These are phyloP conservation scores for Aspergillus fischeri DNA, from an alignment of 2,329 filamentous ascomycete species.

Conservation along the genomic window DNA sequence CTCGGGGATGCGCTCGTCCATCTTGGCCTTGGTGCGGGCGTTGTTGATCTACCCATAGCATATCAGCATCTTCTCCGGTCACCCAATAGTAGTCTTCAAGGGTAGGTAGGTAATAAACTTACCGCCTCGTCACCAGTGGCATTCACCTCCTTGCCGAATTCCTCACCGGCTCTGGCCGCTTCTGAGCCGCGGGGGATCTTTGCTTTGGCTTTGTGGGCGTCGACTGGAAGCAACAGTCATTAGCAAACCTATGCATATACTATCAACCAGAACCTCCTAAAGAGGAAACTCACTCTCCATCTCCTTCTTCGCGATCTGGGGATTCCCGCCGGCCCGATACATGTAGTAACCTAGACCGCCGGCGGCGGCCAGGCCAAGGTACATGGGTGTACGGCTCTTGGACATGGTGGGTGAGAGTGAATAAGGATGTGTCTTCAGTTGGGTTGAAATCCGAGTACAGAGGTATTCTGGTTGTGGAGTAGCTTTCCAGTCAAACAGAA, in stretches of 20 bases:
- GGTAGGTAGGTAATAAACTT: slow-evolving; percentile 32
- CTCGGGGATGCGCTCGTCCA: slow-evolving; percentile 58
- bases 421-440: slow-evolving; percentile 2
- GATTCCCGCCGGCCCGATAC: slow-evolving; percentile 76
- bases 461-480: neutral
- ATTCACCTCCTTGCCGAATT: slow-evolving; percentile 58
- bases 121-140: slow-evolving; percentile 67
- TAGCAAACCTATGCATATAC: neutral
- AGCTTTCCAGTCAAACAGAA: neutral
- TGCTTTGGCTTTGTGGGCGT: slow-evolving; percentile 65
- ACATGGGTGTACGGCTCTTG: slow-evolving; percentile 33
- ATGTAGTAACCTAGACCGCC: slow-evolving; percentile 83
- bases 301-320: slow-evolving; percentile 80
- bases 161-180: slow-evolving; percentile 61
- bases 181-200: slow-evolving; percentile 62
- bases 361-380: slow-evolving; percentile 55
- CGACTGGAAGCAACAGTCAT: slow-evolving; percentile 52
- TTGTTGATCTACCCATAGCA: slow-evolving; percentile 50
- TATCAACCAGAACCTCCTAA: neutral
- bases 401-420: slow-evolving; percentile 25
- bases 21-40: slow-evolving; percentile 52
- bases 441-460: neutral
- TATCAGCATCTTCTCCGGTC: neutral
- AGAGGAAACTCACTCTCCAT: slow-evolving; percentile 64
- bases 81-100: neutral